Evolutionary conservation across 441 rosid species (phyloP), one percentile per base, ranked within the genome.

Genomic region (Viola pubescens): DNA sequence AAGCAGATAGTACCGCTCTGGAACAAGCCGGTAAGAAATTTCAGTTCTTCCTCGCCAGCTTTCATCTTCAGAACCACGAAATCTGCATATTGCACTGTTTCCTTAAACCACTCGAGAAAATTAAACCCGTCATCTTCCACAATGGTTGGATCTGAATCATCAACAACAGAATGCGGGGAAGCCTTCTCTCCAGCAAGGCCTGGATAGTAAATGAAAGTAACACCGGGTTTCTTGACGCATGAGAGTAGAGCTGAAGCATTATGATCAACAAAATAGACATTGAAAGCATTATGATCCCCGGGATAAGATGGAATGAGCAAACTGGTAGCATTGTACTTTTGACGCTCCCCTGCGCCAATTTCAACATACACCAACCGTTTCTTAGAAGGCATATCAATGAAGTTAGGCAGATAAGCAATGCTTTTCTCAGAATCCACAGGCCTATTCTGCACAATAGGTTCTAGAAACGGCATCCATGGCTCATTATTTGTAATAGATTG

Each of bases 31-130:
- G 68, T 10, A 0, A 90, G 71, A 54, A 90, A 83, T 66, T 77
- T 80, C 70, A 82, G 49, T 48, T 86, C 91, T 1, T 68, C 68
- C 26, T 73, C 77, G 52, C 82, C 87, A 3, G 85, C 69, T 73
- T 78, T 87, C 89, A 87, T 81, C 78, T 82, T 85, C 65, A 85
- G 68, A 12, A 90, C 81, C 70, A 86, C 89, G n/a, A 84, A 84
- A 56, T 82, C 95, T 11, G 89, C 86, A 3, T 61, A 43, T 54
- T 50, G 74, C 4, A 80, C 83, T 12, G 94, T 87, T 53, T 85
- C 86, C 47, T 72, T 73, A 50, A 90, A 80, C 97, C 97, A 90
- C 14, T 66, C 75, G 10, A 77, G 81, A 54, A 89, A 81, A 70
- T 87, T 79, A 6, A 87, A 90, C 1, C 64, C 81, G 12, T 81